phyloP scores from a whole-genome alignment of 139 green algal species.

The Chlorella sp. region DNA sequence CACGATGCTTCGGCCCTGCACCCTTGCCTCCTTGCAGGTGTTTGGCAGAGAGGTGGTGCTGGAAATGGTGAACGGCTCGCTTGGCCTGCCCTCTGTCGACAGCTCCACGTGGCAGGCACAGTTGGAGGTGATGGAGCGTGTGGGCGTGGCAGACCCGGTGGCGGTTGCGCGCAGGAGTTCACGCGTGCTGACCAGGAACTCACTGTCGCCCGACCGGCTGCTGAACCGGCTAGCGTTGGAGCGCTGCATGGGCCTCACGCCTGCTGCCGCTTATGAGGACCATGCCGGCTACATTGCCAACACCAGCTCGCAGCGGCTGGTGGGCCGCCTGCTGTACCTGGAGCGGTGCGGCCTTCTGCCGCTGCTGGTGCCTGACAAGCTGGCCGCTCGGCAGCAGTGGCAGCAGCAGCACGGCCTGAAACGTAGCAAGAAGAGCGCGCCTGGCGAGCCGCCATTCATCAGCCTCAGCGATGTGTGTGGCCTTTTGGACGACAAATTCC shows the following conservation, averaged over 20 bases:
- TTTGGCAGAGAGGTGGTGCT: background rate
- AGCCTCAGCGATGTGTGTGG: background rate
- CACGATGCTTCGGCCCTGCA: background rate
- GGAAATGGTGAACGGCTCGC: background rate
- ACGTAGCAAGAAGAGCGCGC: background rate
- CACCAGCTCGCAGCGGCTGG: background rate
- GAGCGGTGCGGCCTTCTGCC: conserved; percentile 3
- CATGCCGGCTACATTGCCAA: background rate
- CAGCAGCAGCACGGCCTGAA: conserved; percentile 1
- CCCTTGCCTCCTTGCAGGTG: too few relatives aligned
- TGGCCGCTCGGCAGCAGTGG: background rate
- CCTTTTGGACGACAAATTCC: background rate
- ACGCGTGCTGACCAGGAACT: background rate
- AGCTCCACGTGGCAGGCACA: too few relatives aligned
- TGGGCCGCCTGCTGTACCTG: conserved; percentile 16
- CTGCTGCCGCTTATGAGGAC: background rate
- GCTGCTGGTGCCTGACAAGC: background rate
- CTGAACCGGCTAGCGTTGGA: conserved; percentile 6
- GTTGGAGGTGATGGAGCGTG: too few relatives aligned
- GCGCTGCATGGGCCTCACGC: background rate
- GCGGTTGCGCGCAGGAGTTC: background rate
- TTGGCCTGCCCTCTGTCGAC: too few relatives aligned
- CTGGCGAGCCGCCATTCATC: background rate
- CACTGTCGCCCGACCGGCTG: background rate
- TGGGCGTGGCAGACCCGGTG: too few relatives aligned